Conservation (phyloP, 2,329 filamentous ascomycete species). For the Plectosphaerella cucumerina region DNA sequence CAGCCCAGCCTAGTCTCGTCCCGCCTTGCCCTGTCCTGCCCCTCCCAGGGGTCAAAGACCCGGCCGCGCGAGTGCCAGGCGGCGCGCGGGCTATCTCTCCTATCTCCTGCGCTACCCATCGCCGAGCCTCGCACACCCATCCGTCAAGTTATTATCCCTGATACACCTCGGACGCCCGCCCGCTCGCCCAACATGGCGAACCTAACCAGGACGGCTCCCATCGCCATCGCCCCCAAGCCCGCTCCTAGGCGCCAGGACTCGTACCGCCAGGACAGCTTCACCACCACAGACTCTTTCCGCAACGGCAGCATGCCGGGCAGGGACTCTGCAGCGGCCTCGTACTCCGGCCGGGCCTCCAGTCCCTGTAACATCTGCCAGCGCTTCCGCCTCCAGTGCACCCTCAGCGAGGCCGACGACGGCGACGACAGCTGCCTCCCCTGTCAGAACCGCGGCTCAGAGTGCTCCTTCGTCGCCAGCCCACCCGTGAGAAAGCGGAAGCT, state of each 20-base stretch:
- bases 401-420: constrained; percentile 67
- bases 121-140: constrained; percentile 22
- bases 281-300: constrained; percentile 41
- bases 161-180: constrained; percentile 9
- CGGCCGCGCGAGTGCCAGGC: no score
- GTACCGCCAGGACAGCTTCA: constrained; percentile 41
- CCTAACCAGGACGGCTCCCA: constrained; percentile 58
- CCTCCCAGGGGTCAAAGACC: constrained; percentile 3
- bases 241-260: constrained; percentile 27
- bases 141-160: constrained; percentile 10
- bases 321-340: constrained; percentile 46
- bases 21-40: constrained; percentile 3
- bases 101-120: constrained; percentile 17
- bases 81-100: constrained; percentile 1
- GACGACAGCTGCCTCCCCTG: constrained; percentile 70
- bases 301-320: constrained; percentile 47
- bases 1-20: not conserved
- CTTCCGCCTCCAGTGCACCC: constrained; percentile 72
- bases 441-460: constrained; percentile 72
- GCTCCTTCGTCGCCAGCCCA: constrained; percentile 73
- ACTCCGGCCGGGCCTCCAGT: constrained; percentile 36
- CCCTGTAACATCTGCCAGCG: constrained; percentile 72
- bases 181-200: constrained; percentile 45
- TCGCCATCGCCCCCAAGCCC: constrained; percentile 62
- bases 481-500: constrained; percentile 77